Evolutionary conservation across 108 stramenopile genomes (phyloP).

Genomic region (Skeletonema menzelii): DNA sequence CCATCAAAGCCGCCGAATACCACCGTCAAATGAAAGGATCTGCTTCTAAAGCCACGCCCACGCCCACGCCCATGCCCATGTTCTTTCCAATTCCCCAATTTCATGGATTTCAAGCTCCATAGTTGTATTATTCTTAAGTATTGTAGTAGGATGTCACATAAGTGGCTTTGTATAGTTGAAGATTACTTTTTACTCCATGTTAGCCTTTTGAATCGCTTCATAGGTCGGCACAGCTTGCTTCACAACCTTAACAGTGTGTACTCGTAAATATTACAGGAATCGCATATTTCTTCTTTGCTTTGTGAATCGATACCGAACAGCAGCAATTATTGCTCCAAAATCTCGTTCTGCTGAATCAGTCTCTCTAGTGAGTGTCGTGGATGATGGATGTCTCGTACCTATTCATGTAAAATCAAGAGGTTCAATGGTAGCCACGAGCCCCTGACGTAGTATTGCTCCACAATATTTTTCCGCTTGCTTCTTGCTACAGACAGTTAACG

Average conservation of each 20-base stretch:
- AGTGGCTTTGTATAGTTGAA: background rate
- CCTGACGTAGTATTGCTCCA: background rate
- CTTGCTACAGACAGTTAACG: background rate
- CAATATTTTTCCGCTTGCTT: background rate
- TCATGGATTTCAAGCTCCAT: background rate
- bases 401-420: background rate
- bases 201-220: constrained; percentile 68
- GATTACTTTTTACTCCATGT: background rate
- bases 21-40: constrained; percentile 11
- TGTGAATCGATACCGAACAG: constrained; percentile 61
- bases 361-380: no score
- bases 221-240: constrained; percentile 71
- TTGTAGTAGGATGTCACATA: background rate
- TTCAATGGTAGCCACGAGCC: background rate
- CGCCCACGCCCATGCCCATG: no score
- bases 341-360: constrained; percentile 70
- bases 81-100: background rate
- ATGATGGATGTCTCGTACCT: no score
- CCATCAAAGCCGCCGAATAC: constrained; percentile 16
- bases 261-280: constrained; percentile 81
- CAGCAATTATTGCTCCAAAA: constrained; percentile 86
- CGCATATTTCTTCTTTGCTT: constrained; percentile 25
- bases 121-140: background rate
- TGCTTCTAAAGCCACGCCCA: background rate
- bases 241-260: constrained; percentile 87